Conservation (phyloP, 2,329 filamentous ascomycete species). For the Fusarium avenaceum region DNA sequence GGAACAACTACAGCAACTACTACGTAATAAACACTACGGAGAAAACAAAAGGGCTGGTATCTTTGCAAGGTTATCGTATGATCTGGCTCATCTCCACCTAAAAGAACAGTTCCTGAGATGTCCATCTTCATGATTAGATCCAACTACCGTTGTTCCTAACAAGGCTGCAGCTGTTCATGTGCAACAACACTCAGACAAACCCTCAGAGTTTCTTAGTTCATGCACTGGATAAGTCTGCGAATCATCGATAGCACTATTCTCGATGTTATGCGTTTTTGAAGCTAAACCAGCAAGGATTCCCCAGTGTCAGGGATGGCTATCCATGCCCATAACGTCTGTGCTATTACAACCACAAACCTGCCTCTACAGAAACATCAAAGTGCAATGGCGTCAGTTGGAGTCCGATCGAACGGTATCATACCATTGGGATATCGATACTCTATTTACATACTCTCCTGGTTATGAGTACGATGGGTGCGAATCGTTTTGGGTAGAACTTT, state of each 20-base stretch:
- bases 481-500: neutral
- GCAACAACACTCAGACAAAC: neutral
- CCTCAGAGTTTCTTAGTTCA: neutral
- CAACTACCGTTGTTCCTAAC: neutral
- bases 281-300: constrained; percentile 16
- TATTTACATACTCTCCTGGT: neutral
- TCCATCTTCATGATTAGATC: neutral
- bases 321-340: constrained; percentile 3
- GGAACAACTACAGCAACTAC: neutral
- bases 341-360: neutral
- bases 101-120: neutral
- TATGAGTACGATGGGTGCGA: neutral
- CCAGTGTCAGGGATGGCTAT: constrained; percentile 7
- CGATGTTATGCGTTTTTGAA: constrained; percentile 11
- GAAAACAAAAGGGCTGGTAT: neutral
- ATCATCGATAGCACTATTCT: neutral
- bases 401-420: neutral
- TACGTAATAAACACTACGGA: neutral
- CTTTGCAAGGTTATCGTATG: constrained; percentile 5
- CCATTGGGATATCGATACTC: neutral
- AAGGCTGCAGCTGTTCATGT: constrained; percentile 1
- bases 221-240: neutral
- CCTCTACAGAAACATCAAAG: neutral
- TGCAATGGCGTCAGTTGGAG: neutral
- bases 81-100: constrained; percentile 3